Base-by-base conservation (phyloP, 805 yeast species). In the Candida golubevii region DNA sequence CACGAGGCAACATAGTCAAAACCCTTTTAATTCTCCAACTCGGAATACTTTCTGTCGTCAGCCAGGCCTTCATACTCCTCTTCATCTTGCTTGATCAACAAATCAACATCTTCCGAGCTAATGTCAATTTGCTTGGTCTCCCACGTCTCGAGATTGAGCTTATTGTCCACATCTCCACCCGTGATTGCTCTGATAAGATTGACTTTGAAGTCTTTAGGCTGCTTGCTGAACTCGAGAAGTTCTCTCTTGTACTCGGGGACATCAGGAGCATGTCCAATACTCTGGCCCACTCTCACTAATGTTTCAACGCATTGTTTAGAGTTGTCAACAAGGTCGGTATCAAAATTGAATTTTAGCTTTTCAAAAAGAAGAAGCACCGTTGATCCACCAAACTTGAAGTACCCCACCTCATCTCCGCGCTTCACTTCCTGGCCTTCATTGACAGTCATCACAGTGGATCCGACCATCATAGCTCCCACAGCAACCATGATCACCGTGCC, bases 391-490 rank as follows among this genome's bases (percentile, higher is more conserved):
- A 91, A 91, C 60, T 90, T 88, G 75, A 91, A 91, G 59, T 88
- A 91, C 0, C 99, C 99, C 26, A 91, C 64, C 56, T 91, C 98
- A 35, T 86, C 90, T 4, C 93, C 86, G 37, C 90, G 72, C 8
- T 65, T 55, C 4, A 91, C 72, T 0, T 42, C 33, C 36, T 80
- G 80, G 2, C 88, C 88, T 37, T 74, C 77, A 41, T 75, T 60
- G 12, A 81, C 83, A 0, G 91, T 82, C 27, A 91, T 62, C 0
- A 88, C 76, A 2, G 84, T 89, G 1, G 96, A 84, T 0, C 98
- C 98, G 2, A 91, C 99, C 97, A 91, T 89, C 98, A 93, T 91
- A 0, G 99, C 99, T 31, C 99, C 99, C 4, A 91, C 88, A 6
- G 93, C 81, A 18, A 88, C 78, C 66, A 87, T 74, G 49, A 85